Base-by-base conservation (phyloP, 768 basidiomycete genomes). In the Cyclocybe cylindracea region DNA sequence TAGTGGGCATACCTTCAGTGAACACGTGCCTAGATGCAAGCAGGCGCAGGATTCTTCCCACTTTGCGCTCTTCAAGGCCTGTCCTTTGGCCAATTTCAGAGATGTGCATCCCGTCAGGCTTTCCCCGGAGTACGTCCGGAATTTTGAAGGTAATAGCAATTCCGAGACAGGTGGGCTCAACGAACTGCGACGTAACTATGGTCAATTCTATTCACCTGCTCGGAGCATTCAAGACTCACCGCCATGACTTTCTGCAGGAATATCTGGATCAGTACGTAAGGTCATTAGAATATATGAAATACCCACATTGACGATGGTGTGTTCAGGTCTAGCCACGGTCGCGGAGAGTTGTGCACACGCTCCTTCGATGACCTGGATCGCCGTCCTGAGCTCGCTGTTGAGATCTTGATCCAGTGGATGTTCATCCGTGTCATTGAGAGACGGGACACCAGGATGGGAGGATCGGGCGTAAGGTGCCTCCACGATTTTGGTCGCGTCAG, bases 341-440 rank as follows among this genome's bases (percentile, higher is more conserved):
- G 16, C 52, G 33, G 58, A 55, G 6, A 68, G 56, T 48, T 66
- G 66, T 16, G 16, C 16, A 16, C 16, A 16, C 16, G 16, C 16
- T 5, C 59, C 63, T 46, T 66, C 66, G 5, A 69, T 61, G 6
- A 53, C 58, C 33, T 61, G 61, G 13, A 70, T 55, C 2, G 68
- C 64, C 7, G 51, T 60, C 13, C 47, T 39, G 2, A 66, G n/a
- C 3, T 53, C 51, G 10, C 46, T 41, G 1, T 48, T 43, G 29
- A 56, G 55, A 2, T 47, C 48, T 24, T 33, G 46, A 36, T 75
- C 75, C 44, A 76, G 62, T 0, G 70, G 70, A 14, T 70, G 65
- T 14, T 58, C 55, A 7, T 54, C 58, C 0, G 59, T 59, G 14
- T 66, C 65, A 40, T 73, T 66, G 7, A 78, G 61, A 37, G 68